Evolutionary conservation across 805 yeast genomes (phyloP), one percentile per base, ranked within the genome.

Genomic region (Kazachstania kunashirensis): DNA sequence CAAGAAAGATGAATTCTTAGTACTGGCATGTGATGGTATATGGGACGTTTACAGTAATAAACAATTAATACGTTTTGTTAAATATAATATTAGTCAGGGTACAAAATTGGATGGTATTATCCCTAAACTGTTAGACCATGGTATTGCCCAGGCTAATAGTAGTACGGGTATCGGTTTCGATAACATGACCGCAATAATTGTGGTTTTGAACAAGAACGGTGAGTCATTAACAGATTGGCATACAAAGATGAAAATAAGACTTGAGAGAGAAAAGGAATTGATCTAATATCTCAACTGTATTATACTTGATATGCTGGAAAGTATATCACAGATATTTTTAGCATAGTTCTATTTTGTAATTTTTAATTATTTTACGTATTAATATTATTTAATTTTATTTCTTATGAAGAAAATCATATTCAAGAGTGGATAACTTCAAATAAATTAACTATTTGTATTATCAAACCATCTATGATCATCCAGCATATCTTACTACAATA

Each of bases 11-110:
- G 89, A 82, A 54, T 82, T 82, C 54, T 52, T 82, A 15, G 70
- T 82, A 2, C 57, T 82, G 37, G 89, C 85, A 1, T 82, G 94
- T 59, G 94, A 82, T 59, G 94, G 94, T 30, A 76, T 82, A 31
- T 82, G 88, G 89, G 92, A 82, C 55, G 69, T 75, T 25, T 72
- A 70, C 49, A 74, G 72, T 40, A 77, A 78, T 44, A 67, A 65
- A 30, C 73, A 75, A 36, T 50, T 82, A 36, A 61, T 77, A 2
- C 56, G 63, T 16, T 56, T 72, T 24, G 71, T 82, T 24, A 65
- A 84, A 48, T 72, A 73, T 42, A 71, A 76, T 44, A 57, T 81
- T 36, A 63, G 72, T 0, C 47, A 71, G 21, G 85, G 82, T 2
- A 66, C 75, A 58, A 69, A 66, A 40, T 55, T 80, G 16, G 73